A percentile compares a stretch with the other conserved stretches of the same genome.
These are phyloP conservation scores for Scleromitrula shiraiana DNA, from an alignment of 2,329 filamentous ascomycete genomes.

Conservation along the genomic window DNA sequence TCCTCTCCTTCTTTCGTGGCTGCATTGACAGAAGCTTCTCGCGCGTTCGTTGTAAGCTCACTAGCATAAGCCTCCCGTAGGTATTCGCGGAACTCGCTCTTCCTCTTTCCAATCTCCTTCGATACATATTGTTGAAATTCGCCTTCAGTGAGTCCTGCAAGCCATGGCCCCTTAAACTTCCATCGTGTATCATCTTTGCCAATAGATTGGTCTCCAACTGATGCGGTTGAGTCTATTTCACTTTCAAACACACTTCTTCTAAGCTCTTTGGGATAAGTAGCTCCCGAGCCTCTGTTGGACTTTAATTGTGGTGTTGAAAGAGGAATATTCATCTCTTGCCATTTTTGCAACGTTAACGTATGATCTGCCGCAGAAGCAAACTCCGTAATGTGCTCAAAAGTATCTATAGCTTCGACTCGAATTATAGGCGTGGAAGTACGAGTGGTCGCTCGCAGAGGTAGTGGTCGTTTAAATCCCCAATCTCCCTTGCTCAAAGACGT, in stretches of 20 bases:
- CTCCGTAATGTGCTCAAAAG: slow-evolving; percentile 81
- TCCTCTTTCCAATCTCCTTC: slow-evolving; percentile 45
- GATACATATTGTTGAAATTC: slow-evolving; percentile 49
- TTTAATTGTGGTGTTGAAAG: slow-evolving; percentile 44
- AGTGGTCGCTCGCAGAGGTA: slow-evolving; percentile 69
- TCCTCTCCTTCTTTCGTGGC: slow-evolving; percentile 30
- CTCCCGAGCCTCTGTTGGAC: background rate
- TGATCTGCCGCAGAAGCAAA: slow-evolving; percentile 79
- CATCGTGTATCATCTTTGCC: slow-evolving; percentile 44
- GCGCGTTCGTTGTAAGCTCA: slow-evolving; percentile 25
- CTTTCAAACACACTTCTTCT: slow-evolving; percentile 52
- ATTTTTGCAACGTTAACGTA: slow-evolving; percentile 73
- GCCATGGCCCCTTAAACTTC: slow-evolving; percentile 61
- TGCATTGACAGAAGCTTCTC: slow-evolving; percentile 26
- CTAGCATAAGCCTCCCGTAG: slow-evolving; percentile 33
- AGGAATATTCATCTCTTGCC: slow-evolving; percentile 71
- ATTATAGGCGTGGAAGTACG: slow-evolving; percentile 67
- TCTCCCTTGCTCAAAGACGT: slow-evolving; percentile 70
- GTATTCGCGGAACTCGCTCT: slow-evolving; percentile 46
- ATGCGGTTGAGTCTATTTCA: slow-evolving; percentile 44
- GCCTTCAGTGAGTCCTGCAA: slow-evolving; percentile 53
- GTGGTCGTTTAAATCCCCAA: slow-evolving; percentile 83
- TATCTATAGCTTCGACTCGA: slow-evolving; percentile 71
- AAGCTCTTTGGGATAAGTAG: background rate
- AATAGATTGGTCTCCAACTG: slow-evolving; percentile 21